Percentiles rank a stretch among this genome's conserved stretches.
These are phyloP conservation scores for Penicillium sp. DNA, from an alignment of 2,329 filamentous ascomycete species.

Conservation along the genomic window DNA sequence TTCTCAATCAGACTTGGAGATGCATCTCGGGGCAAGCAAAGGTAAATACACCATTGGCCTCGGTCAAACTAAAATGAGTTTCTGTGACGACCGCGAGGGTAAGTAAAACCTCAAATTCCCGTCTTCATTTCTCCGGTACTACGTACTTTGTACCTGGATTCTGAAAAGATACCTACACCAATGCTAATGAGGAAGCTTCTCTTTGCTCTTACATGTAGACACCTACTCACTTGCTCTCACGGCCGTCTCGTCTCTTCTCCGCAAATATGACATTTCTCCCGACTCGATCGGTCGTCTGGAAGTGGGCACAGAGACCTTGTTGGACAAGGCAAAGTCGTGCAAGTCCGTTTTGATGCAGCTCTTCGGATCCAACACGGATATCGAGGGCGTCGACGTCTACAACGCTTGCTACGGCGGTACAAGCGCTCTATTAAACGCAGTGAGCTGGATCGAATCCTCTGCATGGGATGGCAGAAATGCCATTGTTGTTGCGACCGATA, in stretches of 20 bases:
- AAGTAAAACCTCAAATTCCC: constrained; percentile 21
- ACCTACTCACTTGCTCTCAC: constrained; percentile 84
- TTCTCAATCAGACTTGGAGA: constrained; percentile 74
- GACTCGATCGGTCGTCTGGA: constrained; percentile 73
- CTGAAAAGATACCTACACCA: not conserved
- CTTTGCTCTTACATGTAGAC: constrained; percentile 46
- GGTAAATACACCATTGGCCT: constrained; percentile 90
- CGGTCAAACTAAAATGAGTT: constrained; percentile 86
- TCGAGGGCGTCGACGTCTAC: constrained; percentile 76
- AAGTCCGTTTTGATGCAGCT: constrained; percentile 85
- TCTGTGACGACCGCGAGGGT: constrained; percentile 87
- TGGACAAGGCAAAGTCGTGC: constrained; percentile 88
- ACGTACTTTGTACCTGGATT: not conserved
- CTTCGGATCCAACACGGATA: constrained; percentile 69
- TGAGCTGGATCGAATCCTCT: constrained; percentile 84
- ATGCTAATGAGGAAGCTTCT: not conserved
- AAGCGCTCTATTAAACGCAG: constrained; percentile 73
- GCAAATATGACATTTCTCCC: constrained; percentile 76
- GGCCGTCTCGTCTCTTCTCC: constrained; percentile 67
- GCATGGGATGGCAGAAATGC: constrained; percentile 79
- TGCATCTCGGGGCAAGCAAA: constrained; percentile 73
- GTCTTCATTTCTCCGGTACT: not conserved
- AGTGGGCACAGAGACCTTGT: constrained; percentile 76
- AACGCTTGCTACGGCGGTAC: constrained; percentile 85
- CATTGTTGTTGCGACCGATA: constrained; percentile 74